Percentiles rank a stretch among this genome's conserved stretches.
Evolutionary conservation across 495 filamentous ascomycete genomes (phyloP).

Genomic region (Penicillium turbatum): DNA sequence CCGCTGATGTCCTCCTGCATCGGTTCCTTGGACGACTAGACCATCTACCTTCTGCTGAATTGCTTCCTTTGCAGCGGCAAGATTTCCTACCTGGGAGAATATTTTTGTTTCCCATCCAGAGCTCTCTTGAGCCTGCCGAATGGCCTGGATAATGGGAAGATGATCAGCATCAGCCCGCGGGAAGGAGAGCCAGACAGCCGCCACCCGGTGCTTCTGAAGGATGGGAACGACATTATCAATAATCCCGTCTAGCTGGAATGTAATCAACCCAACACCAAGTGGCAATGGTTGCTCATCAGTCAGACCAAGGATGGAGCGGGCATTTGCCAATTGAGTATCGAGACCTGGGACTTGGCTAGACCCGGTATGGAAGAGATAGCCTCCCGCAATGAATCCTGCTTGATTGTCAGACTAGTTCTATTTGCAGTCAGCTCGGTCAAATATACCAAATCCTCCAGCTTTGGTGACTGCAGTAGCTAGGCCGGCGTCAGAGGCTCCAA

Average conservation of each 20-base stretch:
- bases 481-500: slow-evolving; percentile 58
- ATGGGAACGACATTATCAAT: slow-evolving; percentile 37
- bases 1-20: slow-evolving; percentile 66
- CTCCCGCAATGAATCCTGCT: slow-evolving; percentile 55
- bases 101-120: slow-evolving; percentile 52
- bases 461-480: slow-evolving; percentile 73
- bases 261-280: slow-evolving; percentile 58
- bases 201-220: slow-evolving; percentile 45
- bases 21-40: slow-evolving; percentile 64
- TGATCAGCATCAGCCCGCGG: slow-evolving; percentile 34
- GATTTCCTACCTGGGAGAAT: slow-evolving; percentile 66
- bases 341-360: slow-evolving; percentile 65
- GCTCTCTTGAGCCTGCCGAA: slow-evolving; percentile 31
- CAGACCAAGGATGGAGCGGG: slow-evolving; percentile 56
- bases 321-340: slow-evolving; percentile 61
- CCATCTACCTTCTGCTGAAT: slow-evolving; percentile 66
- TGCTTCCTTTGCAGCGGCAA: slow-evolving; percentile 64
- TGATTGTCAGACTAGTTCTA: not conserved
- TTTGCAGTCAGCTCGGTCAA: not conserved
- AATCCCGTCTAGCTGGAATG: slow-evolving; percentile 35
- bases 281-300: slow-evolving; percentile 49
- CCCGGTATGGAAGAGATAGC: slow-evolving; percentile 64
- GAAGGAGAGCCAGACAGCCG: slow-evolving; percentile 67
- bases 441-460: slow-evolving; percentile 64
- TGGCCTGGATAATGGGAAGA: slow-evolving; percentile 44